Conservation (phyloP, 768 basidiomycete species). For the Rhodotorula diobovata region DNA sequence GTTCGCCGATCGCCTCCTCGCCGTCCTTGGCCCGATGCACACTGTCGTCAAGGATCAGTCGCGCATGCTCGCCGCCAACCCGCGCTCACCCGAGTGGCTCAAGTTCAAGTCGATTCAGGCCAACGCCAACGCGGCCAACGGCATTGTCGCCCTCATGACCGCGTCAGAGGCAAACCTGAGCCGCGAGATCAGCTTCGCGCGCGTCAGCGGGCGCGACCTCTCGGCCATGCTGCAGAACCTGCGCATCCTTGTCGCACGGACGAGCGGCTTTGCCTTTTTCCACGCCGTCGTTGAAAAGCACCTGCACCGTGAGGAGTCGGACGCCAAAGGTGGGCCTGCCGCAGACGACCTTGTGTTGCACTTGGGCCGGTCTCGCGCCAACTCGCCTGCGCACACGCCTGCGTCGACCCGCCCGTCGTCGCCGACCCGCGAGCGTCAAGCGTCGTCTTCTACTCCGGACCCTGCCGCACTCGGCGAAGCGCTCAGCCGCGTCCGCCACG, state of each 20-base stretch:
- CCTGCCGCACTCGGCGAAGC: conserved; percentile 11
- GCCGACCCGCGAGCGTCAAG: background rate
- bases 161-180: conserved; percentile 28
- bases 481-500: conserved; percentile 6
- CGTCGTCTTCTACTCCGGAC: background rate
- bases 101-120: conserved; percentile 23
- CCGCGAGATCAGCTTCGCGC: conserved; percentile 32
- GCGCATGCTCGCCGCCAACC: conserved; percentile 30
- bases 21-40: conserved; percentile 28
- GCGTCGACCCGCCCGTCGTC: conserved; percentile 18
- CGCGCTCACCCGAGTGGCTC: conserved; percentile 34
- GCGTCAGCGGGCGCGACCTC: conserved; percentile 32
- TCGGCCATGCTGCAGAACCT: conserved; percentile 22
- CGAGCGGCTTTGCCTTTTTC: conserved; percentile 34
- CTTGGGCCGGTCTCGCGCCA: conserved; percentile 19
- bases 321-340: conserved; percentile 23
- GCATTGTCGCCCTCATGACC: conserved; percentile 16
- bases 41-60: conserved; percentile 19
- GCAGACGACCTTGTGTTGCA: conserved; percentile 36
- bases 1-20: conserved; percentile 40
- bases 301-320: conserved; percentile 35
- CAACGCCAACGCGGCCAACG: conserved; percentile 16
- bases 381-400: conserved; percentile 15
- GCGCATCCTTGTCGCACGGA: conserved; percentile 22
- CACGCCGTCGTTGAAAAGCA: conserved; percentile 40